These are phyloP conservation scores for Salvia hispanica DNA, from an alignment of 257 asterid genomes.

Conservation along the genomic window DNA sequence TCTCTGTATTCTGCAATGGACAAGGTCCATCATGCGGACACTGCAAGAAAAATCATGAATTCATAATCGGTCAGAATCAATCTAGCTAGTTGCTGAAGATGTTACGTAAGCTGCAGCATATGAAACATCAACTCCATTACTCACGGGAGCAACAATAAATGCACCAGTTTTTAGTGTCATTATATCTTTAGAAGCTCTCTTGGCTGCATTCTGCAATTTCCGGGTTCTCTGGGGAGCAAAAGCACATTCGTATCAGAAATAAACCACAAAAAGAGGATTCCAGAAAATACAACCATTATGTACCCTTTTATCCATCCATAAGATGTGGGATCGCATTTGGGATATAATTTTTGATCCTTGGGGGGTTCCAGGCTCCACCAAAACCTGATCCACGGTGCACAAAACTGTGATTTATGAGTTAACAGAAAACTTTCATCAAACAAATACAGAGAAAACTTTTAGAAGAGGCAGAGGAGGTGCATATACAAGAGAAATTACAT, in stretches of 20 bases:
- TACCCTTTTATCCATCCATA: constrained; percentile 98
- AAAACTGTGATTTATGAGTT: neutral
- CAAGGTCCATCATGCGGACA: constrained; percentile 98
- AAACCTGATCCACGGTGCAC: constrained; percentile 52
- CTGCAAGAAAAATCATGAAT: constrained; percentile 48
- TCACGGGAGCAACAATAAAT: constrained; percentile 90
- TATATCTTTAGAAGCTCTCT: constrained; percentile 52
- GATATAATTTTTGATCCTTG: constrained; percentile 93
- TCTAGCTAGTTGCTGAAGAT: constrained; percentile 13
- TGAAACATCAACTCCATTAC: constrained; percentile 34
- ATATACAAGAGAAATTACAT: constrained; percentile 19
- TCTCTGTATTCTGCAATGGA: constrained; percentile 74
- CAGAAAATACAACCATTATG: constrained; percentile 20
- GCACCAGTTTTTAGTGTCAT: constrained; percentile 74
- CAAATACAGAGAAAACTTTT: no score
- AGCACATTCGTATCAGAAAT: constrained; percentile 26
- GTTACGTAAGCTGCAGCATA: constrained; percentile 13
- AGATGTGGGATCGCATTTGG: constrained; percentile 89
- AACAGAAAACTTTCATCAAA: neutral
- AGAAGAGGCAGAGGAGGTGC: neutral
- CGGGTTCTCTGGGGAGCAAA: constrained; percentile 59
- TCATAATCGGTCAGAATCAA: constrained; percentile 15
- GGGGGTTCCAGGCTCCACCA: constrained; percentile 97
- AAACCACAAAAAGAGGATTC: constrained; percentile 20
- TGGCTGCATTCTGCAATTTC: constrained; percentile 54